Percentiles rank a stretch among this genome's conserved stretches.
These are phyloP conservation scores for Lactifluus echinatus DNA, from an alignment of 768 basidiomycete genomes.

Conservation along the genomic window DNA sequence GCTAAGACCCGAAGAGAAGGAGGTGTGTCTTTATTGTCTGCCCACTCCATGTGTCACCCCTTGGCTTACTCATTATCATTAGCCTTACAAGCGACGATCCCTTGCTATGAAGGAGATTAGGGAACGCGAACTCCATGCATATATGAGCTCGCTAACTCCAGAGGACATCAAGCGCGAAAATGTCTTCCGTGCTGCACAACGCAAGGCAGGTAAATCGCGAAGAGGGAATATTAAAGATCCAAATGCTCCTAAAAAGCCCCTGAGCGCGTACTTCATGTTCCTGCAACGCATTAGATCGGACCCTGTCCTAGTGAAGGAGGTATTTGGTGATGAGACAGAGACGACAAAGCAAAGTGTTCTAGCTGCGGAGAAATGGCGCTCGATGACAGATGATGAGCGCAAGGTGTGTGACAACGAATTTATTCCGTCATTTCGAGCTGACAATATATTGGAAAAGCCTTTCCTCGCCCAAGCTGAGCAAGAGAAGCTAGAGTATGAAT, in stretches of 20 bases:
- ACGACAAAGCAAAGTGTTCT: slow-evolving; percentile 92
- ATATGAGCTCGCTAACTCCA: slow-evolving; percentile 83
- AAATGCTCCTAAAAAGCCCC: slow-evolving; percentile 92
- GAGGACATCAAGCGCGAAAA: slow-evolving; percentile 96
- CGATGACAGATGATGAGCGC: slow-evolving; percentile 88
- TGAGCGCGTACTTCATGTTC: slow-evolving; percentile 94
- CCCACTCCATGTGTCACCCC: slow-evolving; percentile 18
- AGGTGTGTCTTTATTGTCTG: slow-evolving; percentile 40
- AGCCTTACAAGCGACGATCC: slow-evolving; percentile 84
- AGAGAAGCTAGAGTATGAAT: slow-evolving; percentile 91
- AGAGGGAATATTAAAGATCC: slow-evolving; percentile 96
- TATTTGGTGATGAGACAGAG: slow-evolving; percentile 87
- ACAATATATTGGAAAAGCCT: slow-evolving; percentile 42
- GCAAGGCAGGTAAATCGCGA: slow-evolving; percentile 86
- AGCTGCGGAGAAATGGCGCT: slow-evolving; percentile 88
- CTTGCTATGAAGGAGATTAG: slow-evolving; percentile 78
- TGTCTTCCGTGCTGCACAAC: slow-evolving; percentile 80
- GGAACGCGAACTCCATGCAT: slow-evolving; percentile 72
- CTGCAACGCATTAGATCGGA: slow-evolving; percentile 82
- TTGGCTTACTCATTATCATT: slow-evolving; percentile 22
- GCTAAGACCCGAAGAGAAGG: slow-evolving; percentile 72
- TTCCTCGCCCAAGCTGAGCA: slow-evolving; percentile 90
- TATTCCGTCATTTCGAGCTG: slow-evolving; percentile 12
- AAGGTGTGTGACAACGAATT: slow-evolving; percentile 48
- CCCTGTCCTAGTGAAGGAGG: slow-evolving; percentile 59